Base-by-base conservation (phyloP, 495 filamentous ascomycete genomes). In the Neurospora sp. region DNA sequence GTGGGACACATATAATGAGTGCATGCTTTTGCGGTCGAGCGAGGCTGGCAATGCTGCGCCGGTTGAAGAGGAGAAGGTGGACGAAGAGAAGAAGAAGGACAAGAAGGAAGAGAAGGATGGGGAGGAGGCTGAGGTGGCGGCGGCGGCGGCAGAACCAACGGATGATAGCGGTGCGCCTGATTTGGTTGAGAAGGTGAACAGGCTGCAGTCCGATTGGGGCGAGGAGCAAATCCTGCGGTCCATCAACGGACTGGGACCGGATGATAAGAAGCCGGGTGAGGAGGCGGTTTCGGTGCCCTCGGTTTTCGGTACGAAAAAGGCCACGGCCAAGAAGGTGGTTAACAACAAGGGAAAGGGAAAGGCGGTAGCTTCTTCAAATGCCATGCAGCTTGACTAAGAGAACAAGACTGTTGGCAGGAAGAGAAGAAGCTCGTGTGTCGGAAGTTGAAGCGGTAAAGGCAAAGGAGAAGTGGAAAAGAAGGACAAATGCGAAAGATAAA, bases 1-100 rank as follows among this genome's bases (percentile, higher is more conserved):
- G 3, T 86, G 85, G 85, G 76, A 73, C 59, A 80, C 81, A 18
- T 86, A 84, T 77, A 78, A 77, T 71, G 79, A 83, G 74, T 79
- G 79, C 39, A 76, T 86, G 39, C 66, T 86, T 18, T 11, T 84
- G 74, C 77, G 72, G 70, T 39, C 71, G 12, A 39, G 70, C 48
- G 41, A 62, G 40, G 48, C 14, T 31, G 69, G 42, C 18, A 40
- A 38, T 38, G 44, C 48, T 66, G 71, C 48, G 9, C 42, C 69
- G 2, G 23, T 5, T 18, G 73, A 73, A 1, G 41, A 54, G 1
- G 72, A 71, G 31, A 18, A 70, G 10, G 54, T 70, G 54, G 41
- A 59, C 35, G 35, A 1, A 59, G 35, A 73, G n/a, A 69, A 41
- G 10, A 69, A 70, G n/a, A 59, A 38, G 7, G 71, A 41, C 12